Base-by-base conservation (phyloP, 2,329 filamentous ascomycete species). In the Thelonectria rubi region DNA sequence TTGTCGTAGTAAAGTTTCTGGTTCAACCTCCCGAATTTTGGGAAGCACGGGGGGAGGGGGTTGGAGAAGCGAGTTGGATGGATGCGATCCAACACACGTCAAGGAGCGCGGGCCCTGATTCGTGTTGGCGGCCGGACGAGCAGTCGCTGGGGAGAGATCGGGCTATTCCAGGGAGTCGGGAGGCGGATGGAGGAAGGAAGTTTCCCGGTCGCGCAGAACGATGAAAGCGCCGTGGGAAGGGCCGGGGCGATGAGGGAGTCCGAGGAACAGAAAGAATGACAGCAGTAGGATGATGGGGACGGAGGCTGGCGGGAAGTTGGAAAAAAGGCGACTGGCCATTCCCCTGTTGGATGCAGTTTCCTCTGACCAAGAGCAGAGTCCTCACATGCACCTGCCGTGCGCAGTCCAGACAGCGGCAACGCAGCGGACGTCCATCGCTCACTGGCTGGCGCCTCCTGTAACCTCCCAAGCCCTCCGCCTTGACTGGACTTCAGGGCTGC, bases 21-120 rank as follows among this genome's bases (percentile, higher is more conserved):
- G 55, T 48, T 73, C 71, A 73, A 67, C 77, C 77, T 78, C 78
- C 73, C 73, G 69, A 72, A 74, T 79, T 73, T 71, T 58, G 52
- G 54, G 54, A 61, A 39, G 55, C 32, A 48, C 59, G 45, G 60
- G 67, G 51, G 59, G 64, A 65, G 67, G 68, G 67, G 69, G 65
- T 64, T 69, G 68, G 70, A 61, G 52, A 65, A 48, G 30, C 15
- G 54, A 64, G 58, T 52, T 46, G 46, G 62, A 67, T 39, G 60
- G 62, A 64, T 69, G 65, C 69, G 67, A 63, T 65, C 65, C 60
- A 45, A 57, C 58, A 67, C 52, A 48, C 50, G 60, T 69, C 53
- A 50, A 65, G 57, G 58, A 69, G 53, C 34, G 56, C 58, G 47
- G 61, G 61, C 39, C 30, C 61, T 67, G 53, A 61, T 63, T 63